Conservation (phyloP, 2,329 filamentous ascomycete genomes). For the Nigrospora osmanthi region DNA sequence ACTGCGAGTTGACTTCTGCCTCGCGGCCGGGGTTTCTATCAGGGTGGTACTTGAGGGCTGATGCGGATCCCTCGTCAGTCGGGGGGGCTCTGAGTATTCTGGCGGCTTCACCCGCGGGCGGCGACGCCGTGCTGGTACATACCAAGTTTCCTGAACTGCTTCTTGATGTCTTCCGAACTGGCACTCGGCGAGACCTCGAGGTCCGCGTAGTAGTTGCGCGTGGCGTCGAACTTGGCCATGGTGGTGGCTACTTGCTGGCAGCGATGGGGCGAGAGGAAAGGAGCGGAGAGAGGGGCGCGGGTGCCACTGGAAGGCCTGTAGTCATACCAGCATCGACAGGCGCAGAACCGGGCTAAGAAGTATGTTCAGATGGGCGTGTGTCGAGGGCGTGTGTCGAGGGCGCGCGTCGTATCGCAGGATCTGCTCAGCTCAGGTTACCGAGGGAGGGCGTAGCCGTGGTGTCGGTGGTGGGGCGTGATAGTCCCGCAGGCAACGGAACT, state of each 20-base stretch:
- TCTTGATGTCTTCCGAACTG: slow-evolving; percentile 70
- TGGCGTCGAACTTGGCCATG: slow-evolving; percentile 63
- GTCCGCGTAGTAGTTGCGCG: slow-evolving; percentile 78
- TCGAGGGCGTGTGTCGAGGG: no score
- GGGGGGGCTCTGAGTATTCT: neutral
- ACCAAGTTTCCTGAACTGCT: slow-evolving; percentile 80
- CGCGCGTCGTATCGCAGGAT: no score
- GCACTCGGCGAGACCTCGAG: slow-evolving; percentile 64
- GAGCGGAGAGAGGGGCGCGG: no score
- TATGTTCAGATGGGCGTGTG: no score
- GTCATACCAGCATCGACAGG: no score
- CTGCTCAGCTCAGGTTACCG: no score
- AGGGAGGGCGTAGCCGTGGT: no score
- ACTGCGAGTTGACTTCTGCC: slow-evolving; percentile 70
- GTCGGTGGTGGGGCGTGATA: no score
- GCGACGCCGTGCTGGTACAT: slow-evolving; percentile 12
- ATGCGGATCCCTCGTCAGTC: slow-evolving; percentile 13
- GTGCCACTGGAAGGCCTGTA: no score
- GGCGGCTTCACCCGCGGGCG: neutral
- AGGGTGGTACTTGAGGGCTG: slow-evolving; percentile 79
- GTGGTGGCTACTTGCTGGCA: slow-evolving; percentile 28
- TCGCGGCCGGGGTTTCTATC: slow-evolving; percentile 83
- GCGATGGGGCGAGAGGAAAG: no score
- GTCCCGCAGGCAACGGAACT: no score
- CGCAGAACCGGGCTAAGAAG: no score